A percentile compares a stretch with the other conserved stretches of the same genome.
phyloP scores from a whole-genome alignment of 495 filamentous ascomycete species.

The Cetradonia linearis region DNA sequence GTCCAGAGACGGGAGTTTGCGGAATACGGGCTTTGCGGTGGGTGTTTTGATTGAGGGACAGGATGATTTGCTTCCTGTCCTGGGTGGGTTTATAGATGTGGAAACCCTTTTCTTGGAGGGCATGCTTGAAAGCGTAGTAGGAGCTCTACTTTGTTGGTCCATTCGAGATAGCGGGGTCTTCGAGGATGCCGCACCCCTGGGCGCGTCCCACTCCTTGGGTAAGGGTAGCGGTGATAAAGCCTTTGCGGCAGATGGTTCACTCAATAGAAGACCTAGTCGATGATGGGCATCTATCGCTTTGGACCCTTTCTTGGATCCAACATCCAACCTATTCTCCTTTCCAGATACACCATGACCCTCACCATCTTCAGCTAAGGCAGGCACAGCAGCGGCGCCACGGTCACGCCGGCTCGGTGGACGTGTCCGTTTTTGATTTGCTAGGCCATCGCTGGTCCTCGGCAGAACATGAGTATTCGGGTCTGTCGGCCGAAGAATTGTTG shows the following conservation, averaged over 20 bases:
- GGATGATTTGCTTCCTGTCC: slow-evolving; percentile 10
- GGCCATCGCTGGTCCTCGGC: slow-evolving; percentile 15
- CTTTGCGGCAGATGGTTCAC: slow-evolving; percentile 29
- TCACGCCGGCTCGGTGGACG: slow-evolving; percentile 17
- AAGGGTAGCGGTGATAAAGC: not conserved
- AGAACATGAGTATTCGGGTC: slow-evolving; percentile 12
- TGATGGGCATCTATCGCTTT: slow-evolving; percentile 13
- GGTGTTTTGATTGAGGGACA: not conserved
- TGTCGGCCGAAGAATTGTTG: slow-evolving; percentile 2
- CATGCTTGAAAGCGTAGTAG: slow-evolving; percentile 1
- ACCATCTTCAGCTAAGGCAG: slow-evolving; percentile 37
- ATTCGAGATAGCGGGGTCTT: not conserved
- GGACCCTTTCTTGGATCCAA: not conserved
- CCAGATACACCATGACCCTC: slow-evolving; percentile 19
- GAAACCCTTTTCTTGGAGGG: slow-evolving; percentile 7
- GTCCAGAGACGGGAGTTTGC: not conserved
- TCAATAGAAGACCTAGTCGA: slow-evolving; percentile 34
- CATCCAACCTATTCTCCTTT: not conserved
- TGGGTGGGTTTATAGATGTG: slow-evolving; percentile 10
- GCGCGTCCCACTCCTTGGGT: not conserved
- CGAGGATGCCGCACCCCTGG: not conserved
- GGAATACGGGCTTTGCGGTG: not conserved
- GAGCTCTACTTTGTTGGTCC: not conserved
- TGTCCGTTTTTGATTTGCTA: not conserved
- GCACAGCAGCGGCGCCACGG: slow-evolving; percentile 24